Evolutionary conservation across 306 rosid species (phyloP).

Genomic region (Quercus ilex): DNA sequence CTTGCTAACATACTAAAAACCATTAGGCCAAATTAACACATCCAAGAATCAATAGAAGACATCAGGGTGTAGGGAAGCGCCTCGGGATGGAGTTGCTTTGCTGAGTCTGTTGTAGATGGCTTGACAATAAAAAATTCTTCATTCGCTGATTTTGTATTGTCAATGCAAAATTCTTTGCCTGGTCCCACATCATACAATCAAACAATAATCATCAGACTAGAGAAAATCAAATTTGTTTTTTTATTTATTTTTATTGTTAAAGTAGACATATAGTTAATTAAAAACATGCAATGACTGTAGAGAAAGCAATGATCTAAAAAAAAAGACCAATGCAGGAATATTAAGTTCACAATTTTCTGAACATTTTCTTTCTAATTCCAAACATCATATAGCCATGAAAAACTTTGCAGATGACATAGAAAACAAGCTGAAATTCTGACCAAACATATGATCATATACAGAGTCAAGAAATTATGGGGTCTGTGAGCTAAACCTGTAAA

Average conservation of each 20-base stretch:
- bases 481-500: constrained; percentile 48
- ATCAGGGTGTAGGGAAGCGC: constrained; percentile 45
- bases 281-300: background rate
- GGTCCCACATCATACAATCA: background rate
- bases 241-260: background rate
- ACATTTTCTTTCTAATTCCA: background rate
- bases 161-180: constrained; percentile 76
- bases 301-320: background rate
- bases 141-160: constrained; percentile 25
- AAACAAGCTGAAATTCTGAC: background rate
- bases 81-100: constrained; percentile 82
- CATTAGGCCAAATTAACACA: background rate
- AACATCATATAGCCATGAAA: background rate
- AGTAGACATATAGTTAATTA: background rate
- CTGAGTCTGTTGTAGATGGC: constrained; percentile 77
- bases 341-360: background rate
- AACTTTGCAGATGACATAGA: background rate
- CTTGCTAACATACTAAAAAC: background rate
- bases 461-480: background rate
- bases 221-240: too few relatives aligned
- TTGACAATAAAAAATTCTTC: too few relatives aligned
- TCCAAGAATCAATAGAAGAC: background rate
- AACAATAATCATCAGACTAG: background rate
- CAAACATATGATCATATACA: background rate
- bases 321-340: background rate